Base-by-base conservation (phyloP, 208 protist species). In the Leishmania aethiopica region DNA sequence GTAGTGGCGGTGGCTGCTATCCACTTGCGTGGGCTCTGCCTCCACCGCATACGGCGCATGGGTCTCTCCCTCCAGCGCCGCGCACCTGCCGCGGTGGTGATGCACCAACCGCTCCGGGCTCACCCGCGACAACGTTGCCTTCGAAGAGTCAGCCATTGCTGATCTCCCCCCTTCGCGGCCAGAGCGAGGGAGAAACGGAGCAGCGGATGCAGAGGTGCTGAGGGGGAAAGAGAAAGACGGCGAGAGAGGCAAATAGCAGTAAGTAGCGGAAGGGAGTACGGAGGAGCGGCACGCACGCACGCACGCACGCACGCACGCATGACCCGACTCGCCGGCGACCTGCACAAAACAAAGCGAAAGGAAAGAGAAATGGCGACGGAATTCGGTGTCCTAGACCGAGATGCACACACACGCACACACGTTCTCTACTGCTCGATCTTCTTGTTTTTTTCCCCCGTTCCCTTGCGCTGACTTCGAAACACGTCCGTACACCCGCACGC, bases 1-100 rank as follows among this genome's bases (percentile, higher is more conserved):
- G 64, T 32, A 11, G 64, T 35, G 22, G 28, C 13, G 7, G 10
- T 37, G 13, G 40, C 32, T 45, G 2, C 35, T 70, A 55, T 55
- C 62, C 22, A 32, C 47, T 42, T 42, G 37, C 25, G 75, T 37
- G 40, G 10, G 25, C 1, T 71, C 75, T 2, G 7, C 76, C n/a
- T 53, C 72, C 0, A 22, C 40, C 72, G 82, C 82, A 69, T 86
- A 86, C 10, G 82, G 82, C 19, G 82, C 77, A 60, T 86, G 77
- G 17, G 49, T 82, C 45, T 86, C 78, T 10, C 22, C 67, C 32
- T 57, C 78, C 25, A 37, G 28, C 8, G 22, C 37, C 53, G 55
- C 51, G 49, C 69, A 62, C 7, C 45, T 32, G 37, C 2, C 35
- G 57, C 51, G 37, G 51, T 67, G 53, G 11, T 60, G 40, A 57